Conservation (phyloP, 345 rosid species). For the rapeseed (Brassica napus) region Da-Ae NC_063439.1:2784501-2785000, state of each 20-base stretch:
- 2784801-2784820: constrained; percentile 67
- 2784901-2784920: constrained; percentile 90
- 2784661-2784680: background rate
- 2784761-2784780: constrained; percentile 67
- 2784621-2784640: background rate
- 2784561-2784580: background rate
- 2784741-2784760: constrained; percentile 75
- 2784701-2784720: constrained; percentile 50
- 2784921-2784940: constrained; percentile 72
- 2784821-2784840: constrained; percentile 74
- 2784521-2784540: background rate
- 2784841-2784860: constrained; percentile 54
- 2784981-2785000: constrained; percentile 85
- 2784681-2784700: background rate
- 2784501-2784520: background rate
- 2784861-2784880: constrained; percentile 70
- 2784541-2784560: background rate
- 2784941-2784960: constrained; percentile 66
- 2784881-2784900: constrained; percentile 91
- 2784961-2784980: constrained; percentile 85
- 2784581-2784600: background rate
- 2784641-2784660: background rate
- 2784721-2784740: constrained; percentile 72
- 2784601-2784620: background rate
- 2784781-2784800: constrained; percentile 66